These are phyloP conservation scores for Heterobasidion annosum DNA, from an alignment of 1,284 basidiomycete species.

Conservation along the genomic window DNA sequence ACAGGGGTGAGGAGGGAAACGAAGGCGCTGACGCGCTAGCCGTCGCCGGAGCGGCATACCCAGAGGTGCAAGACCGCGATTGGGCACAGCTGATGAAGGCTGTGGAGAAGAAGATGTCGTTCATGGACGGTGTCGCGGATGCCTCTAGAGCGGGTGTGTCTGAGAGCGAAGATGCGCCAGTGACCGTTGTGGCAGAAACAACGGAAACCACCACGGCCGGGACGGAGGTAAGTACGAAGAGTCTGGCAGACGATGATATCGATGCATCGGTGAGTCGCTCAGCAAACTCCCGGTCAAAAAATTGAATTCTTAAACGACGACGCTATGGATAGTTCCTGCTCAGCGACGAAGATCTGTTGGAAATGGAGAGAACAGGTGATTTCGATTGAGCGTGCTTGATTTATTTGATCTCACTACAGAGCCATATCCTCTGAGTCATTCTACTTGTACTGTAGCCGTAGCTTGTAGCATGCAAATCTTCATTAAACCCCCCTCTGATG, in stretches of 20 bases:
- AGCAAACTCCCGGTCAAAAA: not conserved
- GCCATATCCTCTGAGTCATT: not conserved
- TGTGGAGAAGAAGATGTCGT: conserved; percentile 1
- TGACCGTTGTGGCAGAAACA: not conserved
- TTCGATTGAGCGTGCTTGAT: not conserved
- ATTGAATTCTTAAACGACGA: not conserved
- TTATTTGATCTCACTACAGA: not conserved
- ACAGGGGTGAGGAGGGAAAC: conserved; percentile 65
- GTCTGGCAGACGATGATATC: not conserved
- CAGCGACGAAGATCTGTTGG: not conserved
- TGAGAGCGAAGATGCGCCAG: not conserved
- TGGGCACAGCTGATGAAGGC: conserved; percentile 30
- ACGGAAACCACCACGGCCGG: not conserved
- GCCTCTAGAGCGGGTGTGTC: not conserved
- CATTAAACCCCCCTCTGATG: no score
- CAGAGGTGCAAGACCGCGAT: conserved; percentile 37
- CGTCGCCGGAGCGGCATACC: conserved; percentile 38
- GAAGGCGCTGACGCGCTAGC: conserved; percentile 71
- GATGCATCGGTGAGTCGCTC: not conserved
- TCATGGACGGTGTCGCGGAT: not conserved
- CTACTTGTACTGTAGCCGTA: no score
- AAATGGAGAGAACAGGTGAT: conserved; percentile 1
- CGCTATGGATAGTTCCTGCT: not conserved
- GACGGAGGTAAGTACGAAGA: not conserved
- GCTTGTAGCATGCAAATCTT: no score